Conservation (phyloP, 73 alveolate genomes). For the Paramecium primaurelia region DNA sequence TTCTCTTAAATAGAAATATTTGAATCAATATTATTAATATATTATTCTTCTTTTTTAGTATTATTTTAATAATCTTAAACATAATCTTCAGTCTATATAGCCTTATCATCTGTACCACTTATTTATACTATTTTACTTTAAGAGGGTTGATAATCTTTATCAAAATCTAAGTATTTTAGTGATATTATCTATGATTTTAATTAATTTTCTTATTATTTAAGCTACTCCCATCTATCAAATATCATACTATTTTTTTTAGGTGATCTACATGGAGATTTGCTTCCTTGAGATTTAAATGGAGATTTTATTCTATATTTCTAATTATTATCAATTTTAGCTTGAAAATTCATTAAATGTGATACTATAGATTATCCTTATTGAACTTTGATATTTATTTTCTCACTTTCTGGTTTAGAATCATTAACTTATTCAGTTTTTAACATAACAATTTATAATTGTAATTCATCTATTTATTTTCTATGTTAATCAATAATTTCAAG, state of each 20-base stretch:
- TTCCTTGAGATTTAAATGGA: neutral
- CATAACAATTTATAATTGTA: neutral
- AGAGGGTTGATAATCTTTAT: neutral
- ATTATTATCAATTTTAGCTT: neutral
- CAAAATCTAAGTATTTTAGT: neutral
- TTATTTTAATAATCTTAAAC: neutral
- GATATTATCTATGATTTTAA: neutral
- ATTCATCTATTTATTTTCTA: neutral
- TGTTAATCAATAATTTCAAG: neutral
- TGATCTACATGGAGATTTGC: neutral
- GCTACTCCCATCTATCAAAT: neutral
- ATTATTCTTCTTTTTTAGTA: too few species aligned
- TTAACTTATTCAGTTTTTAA: neutral
- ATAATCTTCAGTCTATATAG: neutral
- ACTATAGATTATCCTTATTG: neutral
- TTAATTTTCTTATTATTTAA: neutral
- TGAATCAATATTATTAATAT: neutral
- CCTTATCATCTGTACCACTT: neutral
- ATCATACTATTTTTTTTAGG: neutral
- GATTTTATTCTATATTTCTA: neutral
- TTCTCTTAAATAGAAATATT: neutral
- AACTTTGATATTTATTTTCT: neutral
- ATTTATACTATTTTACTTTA: neutral
- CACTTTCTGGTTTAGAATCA: neutral
- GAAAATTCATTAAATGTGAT: conserved; percentile 1